phyloP scores from a whole-genome alignment of 2,329 filamentous ascomycete genomes.

The Monosporascus sp. region DNA sequence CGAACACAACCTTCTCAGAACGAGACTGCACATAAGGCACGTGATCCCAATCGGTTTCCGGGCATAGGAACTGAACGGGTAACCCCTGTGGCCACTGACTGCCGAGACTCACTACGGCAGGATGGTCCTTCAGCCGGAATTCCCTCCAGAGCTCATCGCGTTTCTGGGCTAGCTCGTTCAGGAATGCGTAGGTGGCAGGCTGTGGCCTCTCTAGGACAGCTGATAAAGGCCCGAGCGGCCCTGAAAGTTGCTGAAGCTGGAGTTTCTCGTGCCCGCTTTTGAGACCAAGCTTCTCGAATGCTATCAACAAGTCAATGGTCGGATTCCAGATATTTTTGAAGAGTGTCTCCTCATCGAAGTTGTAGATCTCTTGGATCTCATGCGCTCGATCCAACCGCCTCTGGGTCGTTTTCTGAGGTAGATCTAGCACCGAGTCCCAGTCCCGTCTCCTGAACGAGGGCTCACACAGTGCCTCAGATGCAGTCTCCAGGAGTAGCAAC shows the following conservation, averaged over 20 bases:
- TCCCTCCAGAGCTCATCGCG: conserved; percentile 15
- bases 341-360: too few species aligned
- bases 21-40: conserved; percentile 17
- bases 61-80: conserved; percentile 8
- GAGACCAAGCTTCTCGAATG: conserved; percentile 16
- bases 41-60: not conserved
- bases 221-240: not conserved
- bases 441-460: not conserved
- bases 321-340: conserved; percentile 24
- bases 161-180: conserved; percentile 13
- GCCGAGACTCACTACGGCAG: conserved; percentile 1
- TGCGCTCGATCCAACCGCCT: not conserved
- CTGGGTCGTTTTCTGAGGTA: not conserved
- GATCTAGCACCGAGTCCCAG: not conserved
- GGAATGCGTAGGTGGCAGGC: conserved; percentile 3
- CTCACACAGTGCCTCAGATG: conserved; percentile 2
- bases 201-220: too few species aligned
- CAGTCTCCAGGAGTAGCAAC: conserved; percentile 5
- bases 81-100: conserved; percentile 14
- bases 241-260: not conserved
- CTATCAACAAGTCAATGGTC: conserved; percentile 22
- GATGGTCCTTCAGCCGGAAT: conserved; percentile 2
- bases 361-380: not conserved
- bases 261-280: conserved; percentile 3
- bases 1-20: conserved; percentile 15